Evolutionary conservation across 2,329 filamentous ascomycete species (phyloP).

Genomic region (Gyromitra esculenta): DNA sequence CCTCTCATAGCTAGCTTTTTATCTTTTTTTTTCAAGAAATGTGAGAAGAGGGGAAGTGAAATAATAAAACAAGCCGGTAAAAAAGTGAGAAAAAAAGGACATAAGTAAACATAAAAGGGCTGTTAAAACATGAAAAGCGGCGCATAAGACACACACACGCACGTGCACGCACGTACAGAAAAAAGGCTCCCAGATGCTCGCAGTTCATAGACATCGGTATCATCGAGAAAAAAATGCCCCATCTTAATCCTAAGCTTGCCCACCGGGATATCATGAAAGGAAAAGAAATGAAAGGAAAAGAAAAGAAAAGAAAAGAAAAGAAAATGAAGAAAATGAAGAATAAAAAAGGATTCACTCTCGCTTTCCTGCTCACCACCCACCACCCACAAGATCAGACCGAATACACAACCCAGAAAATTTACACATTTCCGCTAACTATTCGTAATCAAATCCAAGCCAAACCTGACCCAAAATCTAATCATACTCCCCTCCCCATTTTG

Average conservation of each 20-base stretch:
- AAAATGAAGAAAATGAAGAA: constrained; percentile 54
- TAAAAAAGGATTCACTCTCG: constrained; percentile 39
- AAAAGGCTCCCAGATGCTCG: constrained; percentile 36
- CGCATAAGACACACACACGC: constrained; percentile 53
- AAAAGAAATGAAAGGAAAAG: constrained; percentile 53
- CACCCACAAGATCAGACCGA: constrained; percentile 11
- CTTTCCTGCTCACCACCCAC: constrained; percentile 8
- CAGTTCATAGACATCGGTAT: constrained; percentile 39
- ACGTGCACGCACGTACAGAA: too few species aligned
- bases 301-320: constrained; percentile 35
- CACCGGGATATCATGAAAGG: constrained; percentile 58
- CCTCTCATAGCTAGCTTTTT: constrained; percentile 8
- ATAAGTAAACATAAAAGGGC: constrained; percentile 39
- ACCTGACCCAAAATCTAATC: constrained; percentile 49
- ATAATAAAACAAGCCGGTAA: constrained; percentile 11
- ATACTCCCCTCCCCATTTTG: constrained; percentile 14
- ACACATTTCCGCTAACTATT: constrained; percentile 39
- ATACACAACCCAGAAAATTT: constrained; percentile 43
- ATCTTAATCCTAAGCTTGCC: constrained; percentile 34
- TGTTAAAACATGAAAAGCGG: constrained; percentile 37
- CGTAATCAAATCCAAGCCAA: constrained; percentile 42
- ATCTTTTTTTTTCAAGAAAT: constrained; percentile 12
- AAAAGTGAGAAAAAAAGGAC: constrained; percentile 6
- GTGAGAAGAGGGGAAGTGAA: constrained; percentile 20
- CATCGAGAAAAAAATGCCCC: constrained; percentile 25